Evolutionary conservation across 2,329 filamentous ascomycete species (phyloP).

Genomic region (Aspergillus pseudoglaucus): DNA sequence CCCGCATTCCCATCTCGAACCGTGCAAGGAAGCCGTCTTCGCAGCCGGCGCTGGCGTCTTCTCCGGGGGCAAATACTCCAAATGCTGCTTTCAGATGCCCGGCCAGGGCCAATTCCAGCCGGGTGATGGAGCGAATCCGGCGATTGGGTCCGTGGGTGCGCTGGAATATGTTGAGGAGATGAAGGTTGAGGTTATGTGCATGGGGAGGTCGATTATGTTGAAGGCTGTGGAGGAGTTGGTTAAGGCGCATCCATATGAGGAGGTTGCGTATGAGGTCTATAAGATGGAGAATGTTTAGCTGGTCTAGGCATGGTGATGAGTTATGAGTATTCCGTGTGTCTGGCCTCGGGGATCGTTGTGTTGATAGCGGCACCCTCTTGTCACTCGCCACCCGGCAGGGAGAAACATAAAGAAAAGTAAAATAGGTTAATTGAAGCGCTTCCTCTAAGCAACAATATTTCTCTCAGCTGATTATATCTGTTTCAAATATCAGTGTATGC

Average conservation of each 20-base stretch:
- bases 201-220: slow-evolving; percentile 32
- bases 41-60: slow-evolving; percentile 37
- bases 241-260: slow-evolving; percentile 42
- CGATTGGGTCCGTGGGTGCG: slow-evolving; percentile 33
- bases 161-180: slow-evolving; percentile 38
- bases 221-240: slow-evolving; percentile 36
- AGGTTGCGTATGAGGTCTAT: slow-evolving; percentile 40
- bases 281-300: slow-evolving; percentile 36
- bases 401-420: too few species aligned
- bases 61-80: slow-evolving; percentile 36
- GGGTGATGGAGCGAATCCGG: slow-evolving; percentile 32
- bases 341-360: too few species aligned
- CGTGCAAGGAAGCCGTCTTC: slow-evolving; percentile 39
- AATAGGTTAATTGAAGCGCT: too few species aligned
- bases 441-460: not conserved
- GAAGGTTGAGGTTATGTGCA: slow-evolving; percentile 39
- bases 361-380: not conserved
- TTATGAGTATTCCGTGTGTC: not conserved
- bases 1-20: slow-evolving; percentile 31
- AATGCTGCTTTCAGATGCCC: slow-evolving; percentile 33
- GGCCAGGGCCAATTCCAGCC: slow-evolving; percentile 40
- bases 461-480: not conserved
- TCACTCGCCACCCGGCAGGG: not conserved
- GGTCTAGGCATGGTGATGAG: not conserved
- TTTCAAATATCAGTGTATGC: too few species aligned